Conservation (phyloP, 225 moss, liverwort and hornwort genomes). For the Bryoerythrophyllum caledonicum region DNA sequence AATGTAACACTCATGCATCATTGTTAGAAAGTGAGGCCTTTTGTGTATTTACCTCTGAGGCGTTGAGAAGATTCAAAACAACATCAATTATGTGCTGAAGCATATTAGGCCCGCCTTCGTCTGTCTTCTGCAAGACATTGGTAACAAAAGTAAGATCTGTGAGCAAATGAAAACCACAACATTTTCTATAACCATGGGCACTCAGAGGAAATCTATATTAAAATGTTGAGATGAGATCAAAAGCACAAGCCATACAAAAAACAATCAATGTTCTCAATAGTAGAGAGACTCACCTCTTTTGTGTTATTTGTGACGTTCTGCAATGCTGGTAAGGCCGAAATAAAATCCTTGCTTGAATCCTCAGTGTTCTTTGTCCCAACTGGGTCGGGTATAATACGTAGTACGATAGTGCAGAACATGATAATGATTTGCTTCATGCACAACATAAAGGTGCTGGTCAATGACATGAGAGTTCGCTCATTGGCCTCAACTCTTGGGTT, state of each 20-base stretch:
- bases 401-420: slow-evolving; percentile 32
- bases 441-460: slow-evolving; percentile 5
- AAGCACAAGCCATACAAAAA: neutral
- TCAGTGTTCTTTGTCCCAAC: slow-evolving; percentile 42
- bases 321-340: slow-evolving; percentile 66
- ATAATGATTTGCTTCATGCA: slow-evolving; percentile 33
- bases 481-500: slow-evolving; percentile 4
- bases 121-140: slow-evolving; percentile 22
- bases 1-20: neutral
- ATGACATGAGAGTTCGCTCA: slow-evolving; percentile 8
- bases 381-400: slow-evolving; percentile 31
- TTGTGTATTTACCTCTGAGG: slow-evolving; percentile 58
- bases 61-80: slow-evolving; percentile 63
- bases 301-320: slow-evolving; percentile 65
- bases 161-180: slow-evolving; percentile 3
- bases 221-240: neutral
- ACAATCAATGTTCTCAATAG: neutral
- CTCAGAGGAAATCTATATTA: neutral
- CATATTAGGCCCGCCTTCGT: slow-evolving; percentile 39
- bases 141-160: slow-evolving; percentile 5
- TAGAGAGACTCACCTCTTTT: slow-evolving; percentile 50
- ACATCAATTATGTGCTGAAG: slow-evolving; percentile 60
- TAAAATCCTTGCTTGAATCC: slow-evolving; percentile 56
- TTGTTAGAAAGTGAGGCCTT: neutral
- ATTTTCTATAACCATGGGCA: neutral